Conservation (phyloP, 1,284 basidiomycete species). For the Taiwanofungus camphoratus region DNA sequence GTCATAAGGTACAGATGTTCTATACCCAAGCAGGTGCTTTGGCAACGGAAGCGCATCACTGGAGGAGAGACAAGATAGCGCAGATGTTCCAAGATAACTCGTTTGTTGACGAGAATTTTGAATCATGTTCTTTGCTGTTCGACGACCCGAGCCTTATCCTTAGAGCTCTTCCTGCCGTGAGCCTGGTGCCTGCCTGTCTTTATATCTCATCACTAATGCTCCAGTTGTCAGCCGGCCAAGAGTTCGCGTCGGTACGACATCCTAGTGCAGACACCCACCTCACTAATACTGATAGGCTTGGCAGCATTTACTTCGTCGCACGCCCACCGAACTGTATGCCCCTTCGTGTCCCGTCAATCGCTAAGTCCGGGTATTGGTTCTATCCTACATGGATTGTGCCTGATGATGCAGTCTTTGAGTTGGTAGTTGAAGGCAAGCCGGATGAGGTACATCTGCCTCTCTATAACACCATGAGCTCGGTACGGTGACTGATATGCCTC, state of each 20-base stretch:
- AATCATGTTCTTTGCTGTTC: neutral
- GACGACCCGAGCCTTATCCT: neutral
- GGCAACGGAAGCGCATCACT: neutral
- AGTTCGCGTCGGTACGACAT: too few relatives aligned
- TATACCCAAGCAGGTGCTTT: neutral
- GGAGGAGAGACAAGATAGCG: neutral
- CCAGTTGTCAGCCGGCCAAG: too few relatives aligned
- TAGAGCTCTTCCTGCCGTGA: neutral
- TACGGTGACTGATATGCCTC: neutral
- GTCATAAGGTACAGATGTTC: neutral
- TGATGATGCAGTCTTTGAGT: constrained; percentile 15
- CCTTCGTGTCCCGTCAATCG: constrained; percentile 16
- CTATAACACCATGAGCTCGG: neutral
- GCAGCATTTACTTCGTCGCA: constrained; percentile 18
- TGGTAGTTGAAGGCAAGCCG: constrained; percentile 20
- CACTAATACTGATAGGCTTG: neutral
- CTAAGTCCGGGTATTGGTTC: constrained; percentile 27
- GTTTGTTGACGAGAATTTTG: neutral
- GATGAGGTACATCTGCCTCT: constrained; percentile 12
- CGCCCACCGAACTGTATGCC: constrained; percentile 23
- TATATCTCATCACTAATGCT: neutral
- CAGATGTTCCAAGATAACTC: neutral
- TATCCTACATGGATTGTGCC: constrained; percentile 12
- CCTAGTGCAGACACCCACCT: too few relatives aligned
- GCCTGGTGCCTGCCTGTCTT: neutral